Evolutionary conservation across 345 rosid species (phyloP), one percentile per base, ranked within the genome.

Genomic region (Aquilaria yunnanensis): DNA sequence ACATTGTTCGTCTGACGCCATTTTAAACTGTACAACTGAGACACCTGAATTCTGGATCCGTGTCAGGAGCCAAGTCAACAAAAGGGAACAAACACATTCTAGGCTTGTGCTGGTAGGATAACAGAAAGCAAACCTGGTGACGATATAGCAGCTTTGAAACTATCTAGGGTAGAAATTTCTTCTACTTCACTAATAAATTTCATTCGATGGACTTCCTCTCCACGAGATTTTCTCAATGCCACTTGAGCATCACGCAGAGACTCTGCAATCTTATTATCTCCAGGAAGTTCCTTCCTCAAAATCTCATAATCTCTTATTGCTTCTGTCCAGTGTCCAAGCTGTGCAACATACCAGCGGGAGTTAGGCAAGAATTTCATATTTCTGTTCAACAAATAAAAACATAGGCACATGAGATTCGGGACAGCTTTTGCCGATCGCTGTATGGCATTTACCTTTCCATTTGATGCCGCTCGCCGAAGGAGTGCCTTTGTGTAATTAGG

Each of bases 381-480:
- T 5, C 14, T 29, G 13, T 51, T 32, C 10, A 52, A 32, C 34
- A 50, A 52, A 52, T 3, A 68, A 3, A 43, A 43, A 37, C 9
- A 66, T 11, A 33, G 4, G 43, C 32, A 51, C 48, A 30, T 11
- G 12, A 5, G 23, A 14, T 16, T 16, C 0, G 23, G 23, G 23
- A 16, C 23, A 37, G 43, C 5, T 37, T 37, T 37, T 37, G 43
- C 8, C 43, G 8, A 37, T 37, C 43, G 14, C 69, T n/a, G 56
- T 57, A 51, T 14, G 13, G 16, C 47, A 57, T 29, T 63, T 55
- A 94, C 99, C 96, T 89, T 91, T 71, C 79, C 84, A 63, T 94
- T 88, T 45, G 99, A 94, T 70, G 82, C 92, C 55, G 99, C 97
- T 54, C 97, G 78, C 57, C 96, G 66, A 62, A 91, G 86, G 72